Conservation (phyloP, 2,329 filamentous ascomycete species). For the Phaeomoniella chlamydospora region DNA sequence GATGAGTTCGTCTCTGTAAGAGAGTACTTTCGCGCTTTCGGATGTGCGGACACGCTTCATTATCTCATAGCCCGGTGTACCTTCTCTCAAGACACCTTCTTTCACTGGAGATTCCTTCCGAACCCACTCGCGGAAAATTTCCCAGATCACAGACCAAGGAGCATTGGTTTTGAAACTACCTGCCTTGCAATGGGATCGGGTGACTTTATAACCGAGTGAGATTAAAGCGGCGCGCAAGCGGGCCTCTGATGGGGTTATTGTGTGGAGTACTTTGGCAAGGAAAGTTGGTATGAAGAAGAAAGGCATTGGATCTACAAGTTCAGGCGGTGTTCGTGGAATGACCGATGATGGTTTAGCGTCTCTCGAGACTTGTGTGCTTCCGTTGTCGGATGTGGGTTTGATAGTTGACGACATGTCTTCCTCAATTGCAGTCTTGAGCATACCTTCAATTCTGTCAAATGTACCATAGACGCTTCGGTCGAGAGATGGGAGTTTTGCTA, state of each 20-base stretch:
- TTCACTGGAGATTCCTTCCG: constrained; percentile 68
- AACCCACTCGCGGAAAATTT: constrained; percentile 84
- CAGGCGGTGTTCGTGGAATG: constrained; percentile 37
- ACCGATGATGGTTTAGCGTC: constrained; percentile 1
- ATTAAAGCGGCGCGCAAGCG: constrained; percentile 68
- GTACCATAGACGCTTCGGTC: constrained; percentile 65
- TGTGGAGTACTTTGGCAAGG: constrained; percentile 64
- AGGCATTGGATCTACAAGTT: constrained; percentile 56
- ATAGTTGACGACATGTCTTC: constrained; percentile 34
- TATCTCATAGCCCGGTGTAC: constrained; percentile 59
- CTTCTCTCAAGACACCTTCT: constrained; percentile 51
- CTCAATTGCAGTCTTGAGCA: constrained; percentile 78
- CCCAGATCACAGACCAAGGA: constrained; percentile 80
- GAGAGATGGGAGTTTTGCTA: constrained; percentile 54
- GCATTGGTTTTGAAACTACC: constrained; percentile 91
- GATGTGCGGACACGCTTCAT: constrained; percentile 27
- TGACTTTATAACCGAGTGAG: constrained; percentile 66
- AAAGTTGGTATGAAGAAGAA: constrained; percentile 75
- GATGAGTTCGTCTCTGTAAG: constrained; percentile 23
- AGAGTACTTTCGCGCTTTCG: constrained; percentile 16
- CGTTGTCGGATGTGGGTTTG: not conserved
- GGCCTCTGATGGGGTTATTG: constrained; percentile 63
- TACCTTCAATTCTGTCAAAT: constrained; percentile 67
- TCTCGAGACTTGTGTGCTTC: not conserved
- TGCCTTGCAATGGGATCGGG: constrained; percentile 75